Evolutionary conservation across 495 filamentous ascomycete species (phyloP).

Genomic region (Podospora australis): DNA sequence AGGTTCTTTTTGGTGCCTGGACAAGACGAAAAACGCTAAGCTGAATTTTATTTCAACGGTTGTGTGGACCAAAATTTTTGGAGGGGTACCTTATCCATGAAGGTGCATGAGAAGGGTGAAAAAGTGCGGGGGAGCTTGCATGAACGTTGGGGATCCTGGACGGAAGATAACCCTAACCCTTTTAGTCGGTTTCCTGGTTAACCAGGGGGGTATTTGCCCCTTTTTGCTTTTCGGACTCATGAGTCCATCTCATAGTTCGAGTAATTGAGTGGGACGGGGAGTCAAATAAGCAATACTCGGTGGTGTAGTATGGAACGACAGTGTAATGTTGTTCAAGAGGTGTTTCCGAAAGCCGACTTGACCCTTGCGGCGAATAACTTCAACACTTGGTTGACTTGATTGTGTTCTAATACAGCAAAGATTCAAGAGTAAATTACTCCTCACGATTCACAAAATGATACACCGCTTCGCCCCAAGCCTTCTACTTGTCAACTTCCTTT

Average conservation of each 20-base stretch:
- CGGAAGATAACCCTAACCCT: neutral
- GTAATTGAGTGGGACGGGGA: no score
- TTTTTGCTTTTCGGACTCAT: neutral
- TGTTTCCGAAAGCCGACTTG: no score
- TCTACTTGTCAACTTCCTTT: neutral
- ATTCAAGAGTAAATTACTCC: neutral
- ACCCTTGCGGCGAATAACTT: no score
- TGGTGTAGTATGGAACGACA: no score
- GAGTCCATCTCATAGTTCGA: neutral
- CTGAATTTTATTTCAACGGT: neutral
- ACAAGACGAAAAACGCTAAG: neutral
- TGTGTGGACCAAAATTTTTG: neutral
- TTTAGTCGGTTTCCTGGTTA: neutral
- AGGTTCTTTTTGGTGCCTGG: neutral
- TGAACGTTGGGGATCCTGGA: neutral
- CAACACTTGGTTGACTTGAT: no score
- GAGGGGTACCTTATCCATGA: neutral
- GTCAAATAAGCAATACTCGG: no score
- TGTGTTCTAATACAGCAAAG: neutral
- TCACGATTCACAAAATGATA: neutral
- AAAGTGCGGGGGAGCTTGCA: neutral
- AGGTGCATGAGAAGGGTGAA: constrained; percentile 2
- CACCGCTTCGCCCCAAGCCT: neutral
- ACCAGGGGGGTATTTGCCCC: neutral
- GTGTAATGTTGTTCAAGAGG: no score